These are phyloP conservation scores for Candolleomyces eurysporus DNA, from an alignment of 768 basidiomycete genomes.

Conservation along the genomic window DNA sequence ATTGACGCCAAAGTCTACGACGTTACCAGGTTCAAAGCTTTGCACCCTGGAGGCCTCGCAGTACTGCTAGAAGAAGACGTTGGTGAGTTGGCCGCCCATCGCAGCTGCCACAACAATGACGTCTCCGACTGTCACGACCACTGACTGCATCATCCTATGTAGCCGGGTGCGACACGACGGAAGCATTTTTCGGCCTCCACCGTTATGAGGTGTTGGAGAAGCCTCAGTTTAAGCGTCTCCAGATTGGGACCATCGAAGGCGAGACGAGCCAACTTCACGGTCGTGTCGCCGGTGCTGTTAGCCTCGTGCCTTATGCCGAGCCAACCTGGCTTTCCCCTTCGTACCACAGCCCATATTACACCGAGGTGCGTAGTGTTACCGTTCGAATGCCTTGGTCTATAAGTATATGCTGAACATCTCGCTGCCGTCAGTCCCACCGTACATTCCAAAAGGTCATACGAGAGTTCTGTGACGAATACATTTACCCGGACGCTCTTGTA, in stretches of 20 bases:
- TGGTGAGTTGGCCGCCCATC: constrained; percentile 40
- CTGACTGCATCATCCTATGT: constrained; percentile 30
- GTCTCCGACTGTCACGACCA: constrained; percentile 8
- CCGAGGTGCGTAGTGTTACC: constrained; percentile 47
- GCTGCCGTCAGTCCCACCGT: constrained; percentile 42
- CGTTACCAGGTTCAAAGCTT: constrained; percentile 68
- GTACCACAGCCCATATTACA: constrained; percentile 75
- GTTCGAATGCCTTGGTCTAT: constrained; percentile 30
- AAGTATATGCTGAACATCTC: constrained; percentile 11
- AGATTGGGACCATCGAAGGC: constrained; percentile 71
- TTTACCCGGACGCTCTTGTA: constrained; percentile 45
- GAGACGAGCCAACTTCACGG: constrained; percentile 53
- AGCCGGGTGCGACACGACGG: constrained; percentile 88
- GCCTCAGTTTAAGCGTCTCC: constrained; percentile 71
- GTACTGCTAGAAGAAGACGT: constrained; percentile 76
- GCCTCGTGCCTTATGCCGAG: constrained; percentile 84
- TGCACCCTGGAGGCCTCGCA: constrained; percentile 80
- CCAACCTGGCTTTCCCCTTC: constrained; percentile 75
- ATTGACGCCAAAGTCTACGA: constrained; percentile 85
- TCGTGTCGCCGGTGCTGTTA: constrained; percentile 55
- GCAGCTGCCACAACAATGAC: neutral
- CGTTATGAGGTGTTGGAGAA: constrained; percentile 77
- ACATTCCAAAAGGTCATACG: constrained; percentile 60
- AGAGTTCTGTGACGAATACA: constrained; percentile 67
- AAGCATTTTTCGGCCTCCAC: constrained; percentile 87